phyloP scores from a whole-genome alignment of 1,284 basidiomycete genomes.

The Melampsora americana region DNA sequence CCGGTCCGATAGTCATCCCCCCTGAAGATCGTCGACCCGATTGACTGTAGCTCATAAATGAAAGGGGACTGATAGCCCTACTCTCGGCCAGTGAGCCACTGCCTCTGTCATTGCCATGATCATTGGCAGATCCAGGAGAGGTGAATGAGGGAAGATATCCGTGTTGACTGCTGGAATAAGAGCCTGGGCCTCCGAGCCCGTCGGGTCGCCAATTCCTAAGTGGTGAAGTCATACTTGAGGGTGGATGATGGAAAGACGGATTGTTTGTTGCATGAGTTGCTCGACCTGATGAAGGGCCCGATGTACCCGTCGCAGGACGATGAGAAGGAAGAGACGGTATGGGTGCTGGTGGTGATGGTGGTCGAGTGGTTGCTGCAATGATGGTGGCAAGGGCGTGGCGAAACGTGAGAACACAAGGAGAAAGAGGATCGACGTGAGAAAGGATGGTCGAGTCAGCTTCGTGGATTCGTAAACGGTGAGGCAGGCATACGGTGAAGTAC shows the following conservation, averaged over 20 bases:
- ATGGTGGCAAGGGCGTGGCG: slow-evolving; percentile 23
- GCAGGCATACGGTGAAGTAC: background rate
- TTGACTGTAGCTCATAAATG: slow-evolving; percentile 17
- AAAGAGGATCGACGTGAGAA: slow-evolving; percentile 31
- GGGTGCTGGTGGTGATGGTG: slow-evolving; percentile 18
- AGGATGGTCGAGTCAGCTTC: slow-evolving; percentile 41
- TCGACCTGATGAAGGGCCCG: background rate
- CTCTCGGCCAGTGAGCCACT: slow-evolving; percentile 8
- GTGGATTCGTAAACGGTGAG: background rate
- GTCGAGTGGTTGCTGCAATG: slow-evolving; percentile 24
- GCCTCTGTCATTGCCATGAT: slow-evolving; percentile 18
- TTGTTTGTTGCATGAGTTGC: slow-evolving; percentile 6
- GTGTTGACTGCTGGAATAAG: slow-evolving; percentile 23
- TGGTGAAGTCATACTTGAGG: slow-evolving; percentile 31
- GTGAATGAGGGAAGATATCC: slow-evolving; percentile 19
- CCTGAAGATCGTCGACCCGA: slow-evolving; percentile 13
- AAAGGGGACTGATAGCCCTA: slow-evolving; percentile 24
- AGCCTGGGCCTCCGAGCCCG: slow-evolving; percentile 3
- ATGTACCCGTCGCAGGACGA: background rate
- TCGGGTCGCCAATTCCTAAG: slow-evolving; percentile 22
- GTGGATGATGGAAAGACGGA: slow-evolving; percentile 41
- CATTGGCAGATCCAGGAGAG: slow-evolving; percentile 29
- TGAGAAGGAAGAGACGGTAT: slow-evolving; percentile 38
- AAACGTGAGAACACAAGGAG: slow-evolving; percentile 19
- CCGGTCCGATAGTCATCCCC: slow-evolving; percentile 26